These are phyloP conservation scores for Gloeopeniophorella convolvens DNA, from an alignment of 768 basidiomycete species.

Conservation along the genomic window DNA sequence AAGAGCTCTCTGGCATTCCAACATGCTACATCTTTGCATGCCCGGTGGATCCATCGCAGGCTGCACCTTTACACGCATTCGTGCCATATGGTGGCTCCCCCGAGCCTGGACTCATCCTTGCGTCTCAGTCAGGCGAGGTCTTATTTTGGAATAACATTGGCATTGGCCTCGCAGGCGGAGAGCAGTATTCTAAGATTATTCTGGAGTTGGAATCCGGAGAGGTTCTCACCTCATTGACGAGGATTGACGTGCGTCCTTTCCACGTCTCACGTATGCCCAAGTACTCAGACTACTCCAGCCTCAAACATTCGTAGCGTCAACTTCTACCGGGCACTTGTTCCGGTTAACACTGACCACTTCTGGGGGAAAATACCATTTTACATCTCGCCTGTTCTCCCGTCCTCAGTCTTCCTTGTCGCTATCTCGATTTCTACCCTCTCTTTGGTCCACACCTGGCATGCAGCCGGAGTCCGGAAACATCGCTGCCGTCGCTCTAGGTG, in stretches of 20 bases:
- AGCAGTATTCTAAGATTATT: constrained; percentile 48
- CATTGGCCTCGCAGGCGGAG: constrained; percentile 75
- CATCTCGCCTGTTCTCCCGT: constrained; percentile 53
- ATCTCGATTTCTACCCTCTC: constrained; percentile 37
- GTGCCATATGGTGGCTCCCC: constrained; percentile 60
- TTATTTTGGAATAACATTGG: constrained; percentile 88
- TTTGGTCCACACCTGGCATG: constrained; percentile 36
- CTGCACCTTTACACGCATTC: constrained; percentile 42
- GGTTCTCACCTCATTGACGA: constrained; percentile 57
- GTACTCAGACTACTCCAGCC: constrained; percentile 34
- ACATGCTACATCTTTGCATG: constrained; percentile 82
- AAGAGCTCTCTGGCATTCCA: constrained; percentile 64
- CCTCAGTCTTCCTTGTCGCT: constrained; percentile 41
- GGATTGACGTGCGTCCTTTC: constrained; percentile 48
- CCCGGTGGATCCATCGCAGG: constrained; percentile 50
- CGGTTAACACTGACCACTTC: constrained; percentile 58
- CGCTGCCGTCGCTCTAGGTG: constrained; percentile 52
- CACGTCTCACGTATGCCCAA: constrained; percentile 3
- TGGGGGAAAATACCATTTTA: constrained; percentile 60
- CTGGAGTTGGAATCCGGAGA: constrained; percentile 50
- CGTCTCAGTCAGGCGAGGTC: constrained; percentile 62
- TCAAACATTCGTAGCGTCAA: constrained; percentile 63
- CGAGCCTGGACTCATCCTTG: constrained; percentile 83
- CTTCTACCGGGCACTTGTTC: constrained; percentile 60
- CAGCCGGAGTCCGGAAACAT: constrained; percentile 53